Conservation (phyloP, 306 rosid species). For the Cicer chorassanicum region DNA sequence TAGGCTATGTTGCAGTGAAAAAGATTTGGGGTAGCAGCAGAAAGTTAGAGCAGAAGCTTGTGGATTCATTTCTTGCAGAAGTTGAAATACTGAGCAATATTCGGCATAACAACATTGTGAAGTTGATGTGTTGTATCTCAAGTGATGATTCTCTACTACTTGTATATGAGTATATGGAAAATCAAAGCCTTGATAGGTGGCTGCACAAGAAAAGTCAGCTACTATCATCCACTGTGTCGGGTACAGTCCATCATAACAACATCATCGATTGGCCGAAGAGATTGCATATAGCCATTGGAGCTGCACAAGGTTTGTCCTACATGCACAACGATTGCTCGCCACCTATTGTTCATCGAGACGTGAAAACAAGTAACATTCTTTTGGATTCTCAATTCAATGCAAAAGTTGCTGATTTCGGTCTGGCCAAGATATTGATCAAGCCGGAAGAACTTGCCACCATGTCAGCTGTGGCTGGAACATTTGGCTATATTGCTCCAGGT, state of each 20-base stretch:
- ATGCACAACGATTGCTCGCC: constrained; percentile 51
- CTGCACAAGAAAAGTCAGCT: constrained; percentile 36
- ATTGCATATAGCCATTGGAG: constrained; percentile 48
- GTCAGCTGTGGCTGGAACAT: constrained; percentile 51
- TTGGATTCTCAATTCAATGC: constrained; percentile 51
- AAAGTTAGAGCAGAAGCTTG: constrained; percentile 42
- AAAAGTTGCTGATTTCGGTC: constrained; percentile 53
- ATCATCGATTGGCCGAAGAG: constrained; percentile 50
- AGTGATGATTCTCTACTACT: constrained; percentile 47
- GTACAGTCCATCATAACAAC: constrained; percentile 1
- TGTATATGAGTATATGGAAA: constrained; percentile 47
- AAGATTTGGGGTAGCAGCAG: constrained; percentile 39
- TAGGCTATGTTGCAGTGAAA: constrained; percentile 50
- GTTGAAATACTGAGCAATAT: constrained; percentile 46
- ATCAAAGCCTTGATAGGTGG: constrained; percentile 48
- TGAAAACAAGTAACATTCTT: constrained; percentile 51
- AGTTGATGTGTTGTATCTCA: constrained; percentile 47
- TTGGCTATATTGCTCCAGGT: constrained; percentile 55
- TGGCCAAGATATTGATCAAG: constrained; percentile 44
- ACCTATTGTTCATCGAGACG: constrained; percentile 51
- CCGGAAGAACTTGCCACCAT: constrained; percentile 45
- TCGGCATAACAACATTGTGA: constrained; percentile 50
- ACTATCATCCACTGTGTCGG: neutral
- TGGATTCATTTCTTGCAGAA: constrained; percentile 46
- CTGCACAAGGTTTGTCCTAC: constrained; percentile 52